Evolutionary conservation across 495 filamentous ascomycete genomes (phyloP).

Genomic region (Margaritispora aquatica): DNA sequence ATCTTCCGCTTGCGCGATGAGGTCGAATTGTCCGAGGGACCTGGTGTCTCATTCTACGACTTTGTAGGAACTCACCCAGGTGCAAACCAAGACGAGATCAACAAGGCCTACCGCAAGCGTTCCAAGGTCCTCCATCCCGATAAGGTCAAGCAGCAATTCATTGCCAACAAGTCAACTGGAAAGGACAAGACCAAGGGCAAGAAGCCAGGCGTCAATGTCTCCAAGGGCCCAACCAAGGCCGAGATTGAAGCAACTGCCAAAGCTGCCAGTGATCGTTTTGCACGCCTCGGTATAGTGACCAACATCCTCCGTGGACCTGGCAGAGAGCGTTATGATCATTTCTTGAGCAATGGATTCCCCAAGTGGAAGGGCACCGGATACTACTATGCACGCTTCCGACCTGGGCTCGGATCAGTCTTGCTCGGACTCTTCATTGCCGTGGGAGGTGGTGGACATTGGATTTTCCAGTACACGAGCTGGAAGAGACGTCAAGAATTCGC

Average conservation of each 20-base stretch:
- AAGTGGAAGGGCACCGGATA: conserved; percentile 96
- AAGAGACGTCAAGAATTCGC: conserved; percentile 87
- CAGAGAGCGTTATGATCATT: conserved; percentile 91
- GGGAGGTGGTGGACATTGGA: conserved; percentile 81
- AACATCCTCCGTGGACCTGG: conserved; percentile 74
- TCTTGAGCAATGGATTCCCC: conserved; percentile 90
- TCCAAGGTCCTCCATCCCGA: conserved; percentile 81
- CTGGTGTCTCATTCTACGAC: conserved; percentile 88
- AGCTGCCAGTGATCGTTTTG: conserved; percentile 69
- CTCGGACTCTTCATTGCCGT: conserved; percentile 76
- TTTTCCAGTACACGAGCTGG: conserved; percentile 75
- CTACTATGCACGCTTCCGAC: conserved; percentile 91
- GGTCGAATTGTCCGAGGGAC: conserved; percentile 66
- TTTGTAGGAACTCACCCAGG: conserved; percentile 68
- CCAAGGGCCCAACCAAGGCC: conserved; percentile 60
- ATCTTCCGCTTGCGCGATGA: conserved; percentile 95
- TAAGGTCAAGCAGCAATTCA: conserved; percentile 82
- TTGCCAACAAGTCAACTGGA: conserved; percentile 56
- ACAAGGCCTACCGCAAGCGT: conserved; percentile 88
- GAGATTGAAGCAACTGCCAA: conserved; percentile 72
- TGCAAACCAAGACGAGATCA: conserved; percentile 82
- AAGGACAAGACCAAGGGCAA: conserved; percentile 48
- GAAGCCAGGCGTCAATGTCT: conserved; percentile 58
- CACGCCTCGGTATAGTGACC: conserved; percentile 74
- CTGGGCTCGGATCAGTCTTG: conserved; percentile 79